Percentiles rank a stretch among this genome's conserved stretches.
These are phyloP conservation scores for Penicillium carneum DNA, from an alignment of 2,329 filamentous ascomycete species.

Conservation along the genomic window DNA sequence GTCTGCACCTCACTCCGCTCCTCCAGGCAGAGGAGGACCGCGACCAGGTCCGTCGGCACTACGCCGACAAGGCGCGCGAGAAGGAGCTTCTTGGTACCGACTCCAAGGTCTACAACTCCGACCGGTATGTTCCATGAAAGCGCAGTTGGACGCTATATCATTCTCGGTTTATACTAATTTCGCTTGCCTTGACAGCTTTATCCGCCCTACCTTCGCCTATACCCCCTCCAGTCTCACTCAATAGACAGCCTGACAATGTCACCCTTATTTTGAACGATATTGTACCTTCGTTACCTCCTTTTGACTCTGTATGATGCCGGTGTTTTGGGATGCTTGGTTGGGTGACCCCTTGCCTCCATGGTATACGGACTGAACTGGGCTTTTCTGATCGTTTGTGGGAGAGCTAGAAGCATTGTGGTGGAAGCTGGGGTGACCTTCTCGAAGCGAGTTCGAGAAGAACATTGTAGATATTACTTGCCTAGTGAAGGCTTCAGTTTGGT, in stretches of 20 bases:
- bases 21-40: conserved; percentile 97
- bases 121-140: conserved; percentile 68
- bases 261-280: conserved; percentile 20
- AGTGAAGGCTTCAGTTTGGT: conserved; percentile 38
- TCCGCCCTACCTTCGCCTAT: conserved; percentile 79
- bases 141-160: not conserved
- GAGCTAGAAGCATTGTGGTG: conserved; percentile 17
- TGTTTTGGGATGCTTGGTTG: conserved; percentile 18
- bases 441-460: conserved; percentile 27
- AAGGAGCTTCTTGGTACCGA: conserved; percentile 86
- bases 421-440: conserved; percentile 17
- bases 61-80: conserved; percentile 87
- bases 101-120: conserved; percentile 83
- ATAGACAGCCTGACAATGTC: conserved; percentile 51
- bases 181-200: conserved; percentile 64
- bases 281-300: conserved; percentile 17
- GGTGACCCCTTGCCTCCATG: conserved; percentile 20
- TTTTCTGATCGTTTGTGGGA: conserved; percentile 18
- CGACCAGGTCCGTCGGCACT: conserved; percentile 85
- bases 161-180: conserved; percentile 17
- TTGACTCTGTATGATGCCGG: conserved; percentile 20
- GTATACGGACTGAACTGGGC: conserved; percentile 21
- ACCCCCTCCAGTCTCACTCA: conserved; percentile 70
- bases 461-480: conserved; percentile 48
- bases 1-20: conserved; percentile 91